Percentiles rank a stretch among this genome's conserved stretches.
Conservation (phyloP, 805 yeast species). For the Suhomyces sp. region DNA sequence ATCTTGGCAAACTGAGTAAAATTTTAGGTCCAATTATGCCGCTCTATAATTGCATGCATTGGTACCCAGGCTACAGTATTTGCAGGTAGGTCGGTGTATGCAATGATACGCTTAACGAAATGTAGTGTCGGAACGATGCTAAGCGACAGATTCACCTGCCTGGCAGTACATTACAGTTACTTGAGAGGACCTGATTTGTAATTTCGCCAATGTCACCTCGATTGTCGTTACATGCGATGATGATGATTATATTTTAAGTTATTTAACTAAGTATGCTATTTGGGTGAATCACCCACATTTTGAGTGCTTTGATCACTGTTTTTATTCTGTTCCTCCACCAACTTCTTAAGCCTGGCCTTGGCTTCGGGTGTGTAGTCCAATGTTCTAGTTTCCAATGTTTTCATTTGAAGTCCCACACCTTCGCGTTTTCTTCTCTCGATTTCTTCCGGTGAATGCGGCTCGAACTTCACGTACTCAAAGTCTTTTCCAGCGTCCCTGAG, state of each 20-base stretch:
- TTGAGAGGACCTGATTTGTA: not conserved
- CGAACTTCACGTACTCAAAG: constrained; percentile 37
- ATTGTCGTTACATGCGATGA: not conserved
- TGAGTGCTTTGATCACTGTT: not conserved
- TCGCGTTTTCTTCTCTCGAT: constrained; percentile 35
- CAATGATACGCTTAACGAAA: not conserved
- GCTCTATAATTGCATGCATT: not conserved
- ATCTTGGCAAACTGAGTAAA: not conserved
- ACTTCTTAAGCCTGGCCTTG: constrained; percentile 27
- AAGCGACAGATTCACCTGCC: not conserved
- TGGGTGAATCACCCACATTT: not conserved
- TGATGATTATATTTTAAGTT: not conserved
- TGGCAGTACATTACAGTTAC: too few species aligned
- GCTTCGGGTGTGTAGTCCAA: constrained; percentile 45
- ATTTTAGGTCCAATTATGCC: not conserved
- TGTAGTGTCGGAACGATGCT: not conserved
- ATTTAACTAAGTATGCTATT: not conserved
- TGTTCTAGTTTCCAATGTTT: constrained; percentile 31
- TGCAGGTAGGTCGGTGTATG: not conserved
- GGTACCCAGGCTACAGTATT: not conserved
- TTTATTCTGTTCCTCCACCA: constrained; percentile 18
- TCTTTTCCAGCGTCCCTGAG: constrained; percentile 36
- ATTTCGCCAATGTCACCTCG: not conserved
- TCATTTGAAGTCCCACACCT: constrained; percentile 25
- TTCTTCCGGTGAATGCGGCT: constrained; percentile 39